Evolutionary conservation across 1,284 basidiomycete genomes (phyloP).

Genomic region (Mycena citricolor): DNA sequence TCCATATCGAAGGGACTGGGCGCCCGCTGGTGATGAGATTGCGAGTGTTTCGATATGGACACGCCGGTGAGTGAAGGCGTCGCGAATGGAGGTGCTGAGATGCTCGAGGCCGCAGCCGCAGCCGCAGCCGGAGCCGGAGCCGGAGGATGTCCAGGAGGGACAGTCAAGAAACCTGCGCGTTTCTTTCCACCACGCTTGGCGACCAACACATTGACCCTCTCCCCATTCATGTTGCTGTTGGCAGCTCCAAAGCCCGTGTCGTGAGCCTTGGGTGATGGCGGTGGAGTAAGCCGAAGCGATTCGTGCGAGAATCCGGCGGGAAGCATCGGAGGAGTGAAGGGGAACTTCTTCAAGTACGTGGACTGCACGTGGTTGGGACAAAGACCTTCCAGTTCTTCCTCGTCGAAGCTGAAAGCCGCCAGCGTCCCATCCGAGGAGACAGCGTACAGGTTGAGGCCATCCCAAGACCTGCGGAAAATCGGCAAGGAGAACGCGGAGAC

Average conservation of each 20-base stretch:
- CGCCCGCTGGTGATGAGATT: constrained; percentile 36
- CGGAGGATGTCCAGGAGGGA: constrained; percentile 5
- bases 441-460: constrained; percentile 90
- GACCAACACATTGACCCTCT: constrained; percentile 69
- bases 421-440: constrained; percentile 96
- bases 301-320: constrained; percentile 68
- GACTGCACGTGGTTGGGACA: constrained; percentile 74
- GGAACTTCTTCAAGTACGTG: constrained; percentile 78
- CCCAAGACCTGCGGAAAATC: constrained; percentile 68
- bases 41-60: constrained; percentile 40
- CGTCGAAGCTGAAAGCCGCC: constrained; percentile 82
- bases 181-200: constrained; percentile 76
- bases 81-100: constrained; percentile 24
- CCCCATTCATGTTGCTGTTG: constrained; percentile 33
- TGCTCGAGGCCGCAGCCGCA: constrained; percentile 8
- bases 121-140: constrained; percentile 6
- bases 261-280: constrained; percentile 44
- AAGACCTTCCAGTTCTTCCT: constrained; percentile 81
- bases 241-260: constrained; percentile 33
- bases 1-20: constrained; percentile 37
- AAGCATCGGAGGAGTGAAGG: constrained; percentile 62
- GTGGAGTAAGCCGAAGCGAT: constrained; percentile 46
- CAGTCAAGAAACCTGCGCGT: constrained; percentile 52
- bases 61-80: constrained; percentile 20
- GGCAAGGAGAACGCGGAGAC: background rate